A percentile compares a stretch with the other conserved stretches of the same genome.
phyloP scores from a whole-genome alignment of 495 filamentous ascomycete genomes.

The Acidiella bohemica region DNA sequence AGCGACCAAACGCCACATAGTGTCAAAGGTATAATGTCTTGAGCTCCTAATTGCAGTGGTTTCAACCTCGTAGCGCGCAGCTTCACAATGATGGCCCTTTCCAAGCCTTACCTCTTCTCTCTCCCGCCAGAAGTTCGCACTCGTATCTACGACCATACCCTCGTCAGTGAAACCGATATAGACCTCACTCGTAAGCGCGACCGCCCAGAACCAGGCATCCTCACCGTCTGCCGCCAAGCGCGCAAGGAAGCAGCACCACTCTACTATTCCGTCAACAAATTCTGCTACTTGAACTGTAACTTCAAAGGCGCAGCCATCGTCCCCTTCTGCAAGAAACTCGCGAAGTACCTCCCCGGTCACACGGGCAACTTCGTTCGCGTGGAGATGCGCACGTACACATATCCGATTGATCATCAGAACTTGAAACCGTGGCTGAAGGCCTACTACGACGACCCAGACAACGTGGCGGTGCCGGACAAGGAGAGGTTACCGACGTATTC shows the following conservation, averaged over 20 bases:
- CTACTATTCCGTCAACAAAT: conserved; percentile 2
- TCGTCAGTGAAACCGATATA: not conserved
- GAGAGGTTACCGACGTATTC: not conserved
- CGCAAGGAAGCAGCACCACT: not conserved
- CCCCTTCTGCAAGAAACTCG: not conserved
- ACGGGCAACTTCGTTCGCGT: not conserved
- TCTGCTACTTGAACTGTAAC: not conserved
- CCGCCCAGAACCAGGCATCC: not conserved
- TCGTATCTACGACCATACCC: conserved; percentile 1
- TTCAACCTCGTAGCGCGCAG: no score
- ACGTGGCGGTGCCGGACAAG: not conserved
- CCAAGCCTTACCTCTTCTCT: no score
- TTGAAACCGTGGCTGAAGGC: not conserved
- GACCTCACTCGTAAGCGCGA: not conserved
- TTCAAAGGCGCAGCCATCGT: not conserved
- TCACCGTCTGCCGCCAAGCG: not conserved
- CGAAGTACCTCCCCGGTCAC: not conserved
- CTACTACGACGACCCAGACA: not conserved
- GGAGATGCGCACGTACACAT: not conserved
- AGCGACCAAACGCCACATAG: no score
- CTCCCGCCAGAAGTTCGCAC: no score
- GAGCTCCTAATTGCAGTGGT: no score
- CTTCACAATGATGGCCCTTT: no score
- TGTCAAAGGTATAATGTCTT: no score
- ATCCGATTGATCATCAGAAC: not conserved